phyloP scores from a whole-genome alignment of 495 filamentous ascomycete genomes.

The Penicillium coprophilum region DNA sequence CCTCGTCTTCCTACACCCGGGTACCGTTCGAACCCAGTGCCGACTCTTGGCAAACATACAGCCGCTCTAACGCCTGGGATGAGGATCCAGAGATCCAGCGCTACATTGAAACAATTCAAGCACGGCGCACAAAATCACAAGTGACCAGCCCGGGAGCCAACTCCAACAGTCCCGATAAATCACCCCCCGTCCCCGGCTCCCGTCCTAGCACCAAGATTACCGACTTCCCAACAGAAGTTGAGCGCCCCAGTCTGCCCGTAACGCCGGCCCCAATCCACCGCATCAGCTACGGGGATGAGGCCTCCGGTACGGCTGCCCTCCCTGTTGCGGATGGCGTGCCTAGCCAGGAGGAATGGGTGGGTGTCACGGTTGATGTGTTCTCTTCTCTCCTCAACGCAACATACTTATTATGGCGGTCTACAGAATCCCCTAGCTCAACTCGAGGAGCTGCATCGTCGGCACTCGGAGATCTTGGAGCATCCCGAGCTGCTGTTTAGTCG shows the following conservation, averaged over 20 bases:
- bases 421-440: conserved; percentile 70
- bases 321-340: conserved; percentile 78
- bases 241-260: conserved; percentile 86
- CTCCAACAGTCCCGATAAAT: conserved; percentile 1
- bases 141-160: conserved; percentile 28
- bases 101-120: conserved; percentile 71
- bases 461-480: conserved; percentile 56
- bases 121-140: conserved; percentile 58
- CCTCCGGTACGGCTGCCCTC: conserved; percentile 41
- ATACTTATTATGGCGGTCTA: conserved; percentile 61
- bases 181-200: conserved; percentile 24
- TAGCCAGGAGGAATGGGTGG: conserved; percentile 85
- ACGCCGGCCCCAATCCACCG: conserved; percentile 76
- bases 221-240: conserved; percentile 80
- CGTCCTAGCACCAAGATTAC: conserved; percentile 65
- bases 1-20: conserved; percentile 21
- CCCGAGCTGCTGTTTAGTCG: conserved; percentile 22
- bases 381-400: conserved; percentile 51
- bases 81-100: conserved; percentile 76
- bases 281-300: conserved; percentile 49
- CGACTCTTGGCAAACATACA: conserved; percentile 63
- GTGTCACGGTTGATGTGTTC: conserved; percentile 60
- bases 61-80: conserved; percentile 82
- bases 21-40: conserved; percentile 37
- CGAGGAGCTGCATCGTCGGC: conserved; percentile 63